These are phyloP conservation scores for Entomortierella chlamydospora DNA, from an alignment of 192 early-diverging fungal species.

Conservation along the genomic window DNA sequence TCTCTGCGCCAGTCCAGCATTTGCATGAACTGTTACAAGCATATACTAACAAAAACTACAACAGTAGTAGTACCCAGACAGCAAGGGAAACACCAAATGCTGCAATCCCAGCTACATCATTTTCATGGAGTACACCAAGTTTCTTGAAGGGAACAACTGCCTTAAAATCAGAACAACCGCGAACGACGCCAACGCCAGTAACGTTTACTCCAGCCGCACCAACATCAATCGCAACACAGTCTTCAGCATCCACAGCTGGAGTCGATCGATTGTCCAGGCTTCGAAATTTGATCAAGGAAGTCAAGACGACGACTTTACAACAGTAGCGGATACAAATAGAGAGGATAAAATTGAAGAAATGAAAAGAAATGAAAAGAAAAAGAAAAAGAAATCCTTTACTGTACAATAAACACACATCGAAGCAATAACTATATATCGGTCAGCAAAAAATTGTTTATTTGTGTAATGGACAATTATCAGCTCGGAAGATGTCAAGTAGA, in stretches of 20 bases:
- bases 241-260: background rate
- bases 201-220: background rate
- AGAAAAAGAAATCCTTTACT: background rate
- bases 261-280: slow-evolving; percentile 12
- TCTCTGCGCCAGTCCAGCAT: background rate
- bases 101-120: background rate
- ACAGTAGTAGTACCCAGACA: background rate
- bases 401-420: too few relatives aligned
- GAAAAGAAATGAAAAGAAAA: background rate
- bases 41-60: background rate
- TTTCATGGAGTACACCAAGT: too few relatives aligned
- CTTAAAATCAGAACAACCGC: too few relatives aligned
- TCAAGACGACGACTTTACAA: slow-evolving; percentile 12
- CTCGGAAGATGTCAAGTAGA: too few relatives aligned
- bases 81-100: background rate
- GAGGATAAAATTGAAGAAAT: background rate
- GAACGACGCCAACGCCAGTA: background rate
- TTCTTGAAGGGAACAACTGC: too few relatives aligned
- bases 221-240: background rate
- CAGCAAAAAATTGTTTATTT: too few relatives aligned
- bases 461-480: too few relatives aligned
- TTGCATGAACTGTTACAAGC: background rate
- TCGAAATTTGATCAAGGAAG: slow-evolving; percentile 24
- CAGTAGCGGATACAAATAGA: background rate
- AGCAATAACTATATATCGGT: too few relatives aligned